Percentiles rank a stretch among this genome's conserved stretches.
These are phyloP conservation scores for Xerocomus potaroensis DNA, from an alignment of 768 basidiomycete genomes.

Conservation along the genomic window DNA sequence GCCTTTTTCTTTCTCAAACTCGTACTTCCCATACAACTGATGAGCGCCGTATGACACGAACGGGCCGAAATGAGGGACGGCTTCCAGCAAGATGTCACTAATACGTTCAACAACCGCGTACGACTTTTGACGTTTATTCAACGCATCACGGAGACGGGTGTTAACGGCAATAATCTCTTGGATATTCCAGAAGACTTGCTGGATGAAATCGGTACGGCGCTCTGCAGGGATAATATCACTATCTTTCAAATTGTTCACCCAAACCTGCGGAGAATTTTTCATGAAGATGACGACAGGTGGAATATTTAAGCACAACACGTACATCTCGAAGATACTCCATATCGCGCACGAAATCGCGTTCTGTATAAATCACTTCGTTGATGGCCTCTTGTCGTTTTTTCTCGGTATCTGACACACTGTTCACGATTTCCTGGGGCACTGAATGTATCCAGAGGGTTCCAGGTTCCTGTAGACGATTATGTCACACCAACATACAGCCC, in stretches of 20 bases:
- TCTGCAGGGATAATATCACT: constrained; percentile 70
- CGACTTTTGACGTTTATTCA: constrained; percentile 93
- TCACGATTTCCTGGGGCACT: constrained; percentile 90
- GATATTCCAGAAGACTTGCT: constrained; percentile 98
- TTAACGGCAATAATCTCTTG: constrained; percentile 92
- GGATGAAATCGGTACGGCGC: constrained; percentile 78
- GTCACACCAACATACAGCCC: constrained; percentile 5
- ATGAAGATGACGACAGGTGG: background rate
- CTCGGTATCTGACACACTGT: constrained; percentile 88
- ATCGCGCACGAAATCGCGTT: constrained; percentile 96
- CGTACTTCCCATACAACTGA: constrained; percentile 96
- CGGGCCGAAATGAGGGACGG: constrained; percentile 82
- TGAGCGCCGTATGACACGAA: constrained; percentile 96
- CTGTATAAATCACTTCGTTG: constrained; percentile 93
- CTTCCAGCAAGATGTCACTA: constrained; percentile 86
- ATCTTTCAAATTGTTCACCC: constrained; percentile 84
- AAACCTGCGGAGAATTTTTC: constrained; percentile 47
- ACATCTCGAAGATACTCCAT: constrained; percentile 98
- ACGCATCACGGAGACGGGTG: constrained; percentile 83
- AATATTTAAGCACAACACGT: constrained; percentile 27
- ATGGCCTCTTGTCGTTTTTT: constrained; percentile 97
- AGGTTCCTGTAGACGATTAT: constrained; percentile 48
- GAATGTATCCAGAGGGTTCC: constrained; percentile 95
- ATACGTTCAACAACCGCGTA: constrained; percentile 91
- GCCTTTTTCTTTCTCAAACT: constrained; percentile 98